phyloP scores from a whole-genome alignment of 768 basidiomycete genomes.

The Tylopilus cervinicoccineus region DNA sequence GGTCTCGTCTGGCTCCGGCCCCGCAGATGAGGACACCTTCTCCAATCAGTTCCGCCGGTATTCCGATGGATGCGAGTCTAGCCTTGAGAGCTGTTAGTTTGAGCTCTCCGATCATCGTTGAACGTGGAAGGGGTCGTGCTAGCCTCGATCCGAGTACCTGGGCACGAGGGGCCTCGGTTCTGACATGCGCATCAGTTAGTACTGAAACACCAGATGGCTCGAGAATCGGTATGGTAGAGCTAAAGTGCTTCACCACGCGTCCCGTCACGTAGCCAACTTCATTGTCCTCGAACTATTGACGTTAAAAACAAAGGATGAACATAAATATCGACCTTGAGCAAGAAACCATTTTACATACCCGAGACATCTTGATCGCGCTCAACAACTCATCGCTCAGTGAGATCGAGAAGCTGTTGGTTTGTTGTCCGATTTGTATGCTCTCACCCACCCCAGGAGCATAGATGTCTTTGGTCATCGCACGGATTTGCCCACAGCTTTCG shows the following conservation, averaged over 20 bases:
- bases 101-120: constrained; percentile 96
- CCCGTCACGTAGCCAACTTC: constrained; percentile 93
- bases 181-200: constrained; percentile 19
- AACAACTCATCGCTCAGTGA: constrained; percentile 89
- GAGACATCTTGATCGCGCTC: constrained; percentile 75
- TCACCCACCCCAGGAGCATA: constrained; percentile 76
- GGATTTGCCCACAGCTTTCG: constrained; percentile 75
- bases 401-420: constrained; percentile 92
- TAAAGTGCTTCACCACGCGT: constrained; percentile 78
- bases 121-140: constrained; percentile 67
- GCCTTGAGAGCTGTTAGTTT: constrained; percentile 86
- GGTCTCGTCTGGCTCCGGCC: constrained; percentile 44
- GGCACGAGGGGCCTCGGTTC: constrained; percentile 27
- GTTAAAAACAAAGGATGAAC: constrained; percentile 1
- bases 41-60: constrained; percentile 93
- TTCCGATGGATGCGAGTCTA: constrained; percentile 67
- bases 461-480: constrained; percentile 91
- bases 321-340: background rate
- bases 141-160: constrained; percentile 64
- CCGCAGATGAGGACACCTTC: constrained; percentile 95
- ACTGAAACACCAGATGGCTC: constrained; percentile 54
- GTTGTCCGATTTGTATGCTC: constrained; percentile 87
- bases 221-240: constrained; percentile 84
- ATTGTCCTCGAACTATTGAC: constrained; percentile 87
- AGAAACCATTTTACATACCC: constrained; percentile 47